Evolutionary conservation across 441 rosid species (phyloP).

Genomic region (Populus tomentosa): DNA sequence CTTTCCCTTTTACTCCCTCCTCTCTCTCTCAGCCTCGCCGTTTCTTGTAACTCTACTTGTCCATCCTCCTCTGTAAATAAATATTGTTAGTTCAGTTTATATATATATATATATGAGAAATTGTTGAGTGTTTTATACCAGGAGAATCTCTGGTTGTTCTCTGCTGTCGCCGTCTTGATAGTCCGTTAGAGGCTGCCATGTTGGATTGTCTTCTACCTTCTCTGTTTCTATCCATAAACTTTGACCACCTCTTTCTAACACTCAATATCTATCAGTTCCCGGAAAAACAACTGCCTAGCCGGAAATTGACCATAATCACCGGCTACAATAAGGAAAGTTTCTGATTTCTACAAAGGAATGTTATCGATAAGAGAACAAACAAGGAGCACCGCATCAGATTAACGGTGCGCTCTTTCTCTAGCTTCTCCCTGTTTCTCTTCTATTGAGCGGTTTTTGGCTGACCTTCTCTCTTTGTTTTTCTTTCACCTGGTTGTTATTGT

Average conservation of each 20-base stretch:
- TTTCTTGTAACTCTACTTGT: slow-evolving; percentile 50
- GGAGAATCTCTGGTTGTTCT: slow-evolving; percentile 60
- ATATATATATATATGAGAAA: too few species aligned
- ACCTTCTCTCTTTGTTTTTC: background rate
- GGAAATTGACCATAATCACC: background rate
- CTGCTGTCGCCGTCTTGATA: slow-evolving; percentile 56
- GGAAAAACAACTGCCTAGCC: background rate
- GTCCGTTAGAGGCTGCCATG: slow-evolving; percentile 42
- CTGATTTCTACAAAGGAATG: background rate
- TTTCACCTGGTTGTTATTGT: background rate
- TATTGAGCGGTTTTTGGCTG: background rate
- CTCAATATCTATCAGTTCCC: background rate
- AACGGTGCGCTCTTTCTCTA: background rate
- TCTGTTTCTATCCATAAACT: slow-evolving; percentile 66
- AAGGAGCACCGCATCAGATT: background rate
- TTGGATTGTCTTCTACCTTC: slow-evolving; percentile 55
- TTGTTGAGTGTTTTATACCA: slow-evolving; percentile 29
- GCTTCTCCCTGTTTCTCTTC: slow-evolving; percentile 6
- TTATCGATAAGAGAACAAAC: background rate
- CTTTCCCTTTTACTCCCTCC: slow-evolving; percentile 57
- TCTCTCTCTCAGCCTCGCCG: slow-evolving; percentile 57
- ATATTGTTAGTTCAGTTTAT: too few species aligned
- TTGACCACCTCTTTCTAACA: background rate
- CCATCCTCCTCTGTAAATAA: slow-evolving; percentile 52
- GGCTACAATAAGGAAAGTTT: background rate